phyloP scores from a whole-genome alignment of 495 filamentous ascomycete species.

The Podospora didyma region DNA sequence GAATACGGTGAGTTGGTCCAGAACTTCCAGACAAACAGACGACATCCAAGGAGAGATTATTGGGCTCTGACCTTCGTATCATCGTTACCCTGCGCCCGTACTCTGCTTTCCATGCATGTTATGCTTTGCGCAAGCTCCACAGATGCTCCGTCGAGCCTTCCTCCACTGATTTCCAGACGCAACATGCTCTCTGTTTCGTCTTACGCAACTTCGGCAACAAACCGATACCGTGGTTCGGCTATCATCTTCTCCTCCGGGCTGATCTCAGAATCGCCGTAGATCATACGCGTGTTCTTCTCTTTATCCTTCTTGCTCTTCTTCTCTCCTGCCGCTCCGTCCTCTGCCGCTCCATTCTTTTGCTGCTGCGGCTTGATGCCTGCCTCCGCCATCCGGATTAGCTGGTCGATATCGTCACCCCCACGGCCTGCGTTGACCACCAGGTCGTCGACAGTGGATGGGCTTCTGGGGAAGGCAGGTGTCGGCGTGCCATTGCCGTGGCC shows the following conservation, averaged over 20 bases:
- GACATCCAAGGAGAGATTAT: too few species aligned
- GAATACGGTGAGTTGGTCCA: too few species aligned
- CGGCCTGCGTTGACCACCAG: conserved; percentile 50
- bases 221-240: conserved; percentile 69
- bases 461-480: conserved; percentile 18
- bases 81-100: too few species aligned
- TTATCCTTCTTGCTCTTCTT: conserved; percentile 72
- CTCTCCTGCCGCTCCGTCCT: conserved; percentile 37
- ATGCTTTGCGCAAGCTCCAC: too few species aligned
- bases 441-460: conserved; percentile 56
- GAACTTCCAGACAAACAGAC: too few species aligned
- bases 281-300: conserved; percentile 65
- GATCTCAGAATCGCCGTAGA: conserved; percentile 72
- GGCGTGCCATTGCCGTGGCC: conserved; percentile 13
- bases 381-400: conserved; percentile 55
- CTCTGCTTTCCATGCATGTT: too few species aligned
- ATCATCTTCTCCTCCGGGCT: conserved; percentile 90
- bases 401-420: conserved; percentile 51
- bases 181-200: too few species aligned
- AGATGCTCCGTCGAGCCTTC: neutral
- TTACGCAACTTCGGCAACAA: neutral
- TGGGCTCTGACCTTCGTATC: too few species aligned
- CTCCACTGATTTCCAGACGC: too few species aligned
- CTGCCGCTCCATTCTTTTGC: conserved; percentile 34
- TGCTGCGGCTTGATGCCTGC: conserved; percentile 48